These are phyloP conservation scores for Phaeosphaeriaceae sp. DNA, from an alignment of 2,329 filamentous ascomycete species.

Conservation along the genomic window DNA sequence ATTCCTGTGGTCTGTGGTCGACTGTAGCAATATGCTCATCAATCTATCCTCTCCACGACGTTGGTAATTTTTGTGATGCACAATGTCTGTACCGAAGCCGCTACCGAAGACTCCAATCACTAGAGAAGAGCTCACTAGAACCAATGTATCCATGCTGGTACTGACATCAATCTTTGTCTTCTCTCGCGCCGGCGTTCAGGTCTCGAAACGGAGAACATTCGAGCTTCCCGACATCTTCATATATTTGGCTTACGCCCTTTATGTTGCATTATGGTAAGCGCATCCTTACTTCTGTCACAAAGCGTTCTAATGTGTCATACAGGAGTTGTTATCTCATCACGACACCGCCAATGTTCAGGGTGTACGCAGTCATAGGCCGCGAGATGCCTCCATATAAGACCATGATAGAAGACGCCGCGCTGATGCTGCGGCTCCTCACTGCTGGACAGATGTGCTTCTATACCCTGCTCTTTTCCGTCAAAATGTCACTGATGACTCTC, in stretches of 20 bases:
- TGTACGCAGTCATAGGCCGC: slow-evolving; percentile 33
- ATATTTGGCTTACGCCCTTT: slow-evolving; percentile 33
- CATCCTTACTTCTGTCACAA: background rate
- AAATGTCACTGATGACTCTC: slow-evolving; percentile 37
- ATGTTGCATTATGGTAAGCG: slow-evolving; percentile 24
- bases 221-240: slow-evolving; percentile 29
- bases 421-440: slow-evolving; percentile 47
- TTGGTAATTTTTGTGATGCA: background rate
- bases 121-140: slow-evolving; percentile 11
- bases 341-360: slow-evolving; percentile 39
- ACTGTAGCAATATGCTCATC: background rate
- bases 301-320: background rate
- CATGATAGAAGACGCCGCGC: slow-evolving; percentile 34
- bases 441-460: slow-evolving; percentile 43
- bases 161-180: slow-evolving; percentile 19
- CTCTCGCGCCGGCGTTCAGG: slow-evolving; percentile 10
- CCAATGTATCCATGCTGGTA: slow-evolving; percentile 20
- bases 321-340: slow-evolving; percentile 41
- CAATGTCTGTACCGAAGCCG: slow-evolving; percentile 7
- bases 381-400: slow-evolving; percentile 33
- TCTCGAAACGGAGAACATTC: slow-evolving; percentile 14
- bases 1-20: background rate
- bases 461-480: slow-evolving; percentile 10
- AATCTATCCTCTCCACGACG: background rate
- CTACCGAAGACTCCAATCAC: slow-evolving; percentile 12